Base-by-base conservation (phyloP, 176 grass and related monocot species). In the Oryza meyeriana region DNA sequence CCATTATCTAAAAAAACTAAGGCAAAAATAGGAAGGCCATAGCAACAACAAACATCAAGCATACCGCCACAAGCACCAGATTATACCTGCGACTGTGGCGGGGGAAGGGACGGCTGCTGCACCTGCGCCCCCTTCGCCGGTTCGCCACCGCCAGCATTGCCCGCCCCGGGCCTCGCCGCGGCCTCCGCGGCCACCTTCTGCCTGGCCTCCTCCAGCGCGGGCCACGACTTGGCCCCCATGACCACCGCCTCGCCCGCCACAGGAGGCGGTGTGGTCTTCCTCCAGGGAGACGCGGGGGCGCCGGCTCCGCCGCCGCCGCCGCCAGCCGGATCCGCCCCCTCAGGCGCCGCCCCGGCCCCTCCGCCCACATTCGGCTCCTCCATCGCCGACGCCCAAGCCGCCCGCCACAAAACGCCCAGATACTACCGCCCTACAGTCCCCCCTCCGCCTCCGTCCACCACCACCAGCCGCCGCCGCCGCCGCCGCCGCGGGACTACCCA, bases 191-290 rank as follows among this genome's bases (percentile, higher is more conserved):
- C 22, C 4, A 9, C 81, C 64, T 87, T 94, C 27, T 86, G 77
- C 67, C 84, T 84, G 11, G 87, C 61, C 66, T 91, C 92, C 63
- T 88, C 87, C n/a, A 94, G 87, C 29, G 87, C 86, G 33, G 92
- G 86, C 92, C 92, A 91, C 29, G 89, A 89, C 8, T 89, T 81
- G 34, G 84, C 86, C 40, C 89, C 92, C 92, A 91, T 91, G 63
- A 91, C 84, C 44, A 67, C 77, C 16, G 68, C 89, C 42, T 88
- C 84, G 7, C 71, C 62, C 7, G 8, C 77, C 10, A 55, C 36
- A 1, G 81, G 72, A 18, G 61, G 81, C 63, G 78, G 81, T n/a
- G 78, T 81, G 72, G 69, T 16, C 82, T 66, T 93, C 67, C 81
- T 85, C 91, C 88, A 90, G 11, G 91, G 72, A 2, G 84, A 89